These are phyloP conservation scores for Pyrrhoderma noxium DNA, from an alignment of 1,284 basidiomycete species.

Conservation along the genomic window DNA sequence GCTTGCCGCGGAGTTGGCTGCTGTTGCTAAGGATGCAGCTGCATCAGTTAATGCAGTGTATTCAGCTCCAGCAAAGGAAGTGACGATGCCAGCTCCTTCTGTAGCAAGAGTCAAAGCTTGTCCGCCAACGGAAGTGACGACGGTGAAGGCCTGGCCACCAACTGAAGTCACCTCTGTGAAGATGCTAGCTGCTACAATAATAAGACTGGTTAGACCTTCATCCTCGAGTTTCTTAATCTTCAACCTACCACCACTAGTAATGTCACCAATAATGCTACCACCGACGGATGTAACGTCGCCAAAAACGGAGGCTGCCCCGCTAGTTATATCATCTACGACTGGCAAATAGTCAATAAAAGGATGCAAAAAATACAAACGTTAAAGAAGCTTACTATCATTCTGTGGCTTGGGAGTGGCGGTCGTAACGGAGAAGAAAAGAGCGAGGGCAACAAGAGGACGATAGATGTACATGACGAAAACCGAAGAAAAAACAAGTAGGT, in stretches of 20 bases:
- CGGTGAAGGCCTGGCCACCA: constrained; percentile 31
- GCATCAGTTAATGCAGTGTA: constrained; percentile 35
- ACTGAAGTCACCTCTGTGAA: constrained; percentile 32
- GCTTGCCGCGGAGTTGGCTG: constrained; percentile 22
- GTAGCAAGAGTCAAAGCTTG: constrained; percentile 46
- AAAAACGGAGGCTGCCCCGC: constrained; percentile 22
- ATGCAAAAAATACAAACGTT: no score
- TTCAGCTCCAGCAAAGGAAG: constrained; percentile 43
- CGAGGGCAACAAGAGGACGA: constrained; percentile 5
- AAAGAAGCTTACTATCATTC: constrained; percentile 12
- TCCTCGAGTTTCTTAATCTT: no score
- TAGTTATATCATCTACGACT: not conserved
- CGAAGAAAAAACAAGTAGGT: not conserved
- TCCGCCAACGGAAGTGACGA: constrained; percentile 43
- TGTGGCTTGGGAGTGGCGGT: not conserved
- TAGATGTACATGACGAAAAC: no score
- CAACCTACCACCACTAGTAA: constrained; percentile 26
- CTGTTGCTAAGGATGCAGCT: constrained; percentile 23
- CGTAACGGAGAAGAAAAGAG: constrained; percentile 9
- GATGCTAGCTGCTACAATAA: not conserved
- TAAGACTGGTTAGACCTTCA: not conserved
- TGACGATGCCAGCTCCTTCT: constrained; percentile 37
- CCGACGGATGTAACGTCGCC: constrained; percentile 24
- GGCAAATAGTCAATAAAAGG: no score
- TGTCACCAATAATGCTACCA: constrained; percentile 22